Conservation (phyloP, 1,284 basidiomycete genomes). For the Cutaneotrichosporon arboriforme region DNA sequence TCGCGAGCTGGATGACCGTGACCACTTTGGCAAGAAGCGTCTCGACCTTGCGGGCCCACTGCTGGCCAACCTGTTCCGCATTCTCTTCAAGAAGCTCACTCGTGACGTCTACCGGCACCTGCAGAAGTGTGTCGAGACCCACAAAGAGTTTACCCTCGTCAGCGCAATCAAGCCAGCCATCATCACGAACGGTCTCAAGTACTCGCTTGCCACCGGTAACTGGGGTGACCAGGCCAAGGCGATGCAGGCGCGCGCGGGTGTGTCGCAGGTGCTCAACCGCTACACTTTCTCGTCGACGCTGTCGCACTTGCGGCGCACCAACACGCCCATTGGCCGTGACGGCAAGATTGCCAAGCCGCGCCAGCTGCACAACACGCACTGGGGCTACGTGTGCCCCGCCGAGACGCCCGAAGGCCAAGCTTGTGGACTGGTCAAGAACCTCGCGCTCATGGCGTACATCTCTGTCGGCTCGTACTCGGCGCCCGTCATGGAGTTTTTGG, state of each 20-base stretch:
- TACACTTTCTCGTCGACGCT: constrained; percentile 98
- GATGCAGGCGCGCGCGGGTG: constrained; percentile 95
- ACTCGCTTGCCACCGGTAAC: constrained; percentile 96
- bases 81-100: constrained; percentile 94
- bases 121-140: constrained; percentile 97
- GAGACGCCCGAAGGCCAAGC: constrained; percentile 99
- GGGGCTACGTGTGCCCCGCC: constrained; percentile 99
- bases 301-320: constrained; percentile 95
- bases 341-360: constrained; percentile 99
- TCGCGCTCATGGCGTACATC: constrained; percentile 96
- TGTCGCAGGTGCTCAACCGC: constrained; percentile 96
- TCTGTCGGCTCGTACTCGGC: constrained; percentile 95
- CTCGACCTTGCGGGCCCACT: constrained; percentile 93
- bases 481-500: constrained; percentile 96
- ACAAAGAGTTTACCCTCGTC: constrained; percentile 90
- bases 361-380: constrained; percentile 98
- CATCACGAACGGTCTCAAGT: constrained; percentile 96
- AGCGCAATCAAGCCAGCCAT: constrained; percentile 92
- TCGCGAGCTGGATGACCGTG: constrained; percentile 94
- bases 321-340: constrained; percentile 96
- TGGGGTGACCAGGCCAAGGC: constrained; percentile 99
- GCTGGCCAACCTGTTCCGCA: constrained; percentile 91
- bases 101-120: constrained; percentile 96
- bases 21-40: constrained; percentile 99
- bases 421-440: constrained; percentile 97